A percentile compares a stretch with the other conserved stretches of the same genome.
Evolutionary conservation across 148 eudicot species (phyloP).

Genomic region (Rheum nobile): DNA sequence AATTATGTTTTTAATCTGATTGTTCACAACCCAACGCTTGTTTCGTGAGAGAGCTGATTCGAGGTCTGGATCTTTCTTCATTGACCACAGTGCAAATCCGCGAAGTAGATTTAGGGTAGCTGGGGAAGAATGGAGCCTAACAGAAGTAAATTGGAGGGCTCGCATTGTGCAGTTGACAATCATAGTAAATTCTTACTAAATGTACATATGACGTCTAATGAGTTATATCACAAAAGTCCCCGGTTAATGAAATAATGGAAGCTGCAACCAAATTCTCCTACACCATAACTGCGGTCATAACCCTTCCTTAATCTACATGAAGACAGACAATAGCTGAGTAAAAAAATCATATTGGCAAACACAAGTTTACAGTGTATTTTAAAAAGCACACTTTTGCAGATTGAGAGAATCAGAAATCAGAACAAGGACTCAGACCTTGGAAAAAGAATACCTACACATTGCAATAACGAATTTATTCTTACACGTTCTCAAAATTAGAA

Average conservation of each 20-base stretch:
- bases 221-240: background rate
- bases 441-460: background rate
- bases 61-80: conserved; percentile 94
- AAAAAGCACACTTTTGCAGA: background rate
- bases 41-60: conserved; percentile 77
- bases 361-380: background rate
- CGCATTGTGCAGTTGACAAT: background rate
- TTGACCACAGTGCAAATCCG: conserved; percentile 69
- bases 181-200: background rate
- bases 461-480: background rate
- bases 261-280: background rate
- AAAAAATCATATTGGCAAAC: background rate
- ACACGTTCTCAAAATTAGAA: background rate
- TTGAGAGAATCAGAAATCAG: background rate
- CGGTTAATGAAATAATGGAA: background rate
- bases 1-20: conserved; percentile 86
- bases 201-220: background rate
- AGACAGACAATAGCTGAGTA: background rate
- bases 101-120: conserved; percentile 13
- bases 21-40: conserved; percentile 83
- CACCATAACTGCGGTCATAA: background rate
- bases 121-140: conserved; percentile 1
- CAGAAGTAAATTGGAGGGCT: background rate
- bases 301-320: background rate
- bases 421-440: too few species aligned